These are phyloP conservation scores for Leishmania mexicana DNA, from an alignment of 208 protist genomes.

Conservation along the genomic window DNA sequence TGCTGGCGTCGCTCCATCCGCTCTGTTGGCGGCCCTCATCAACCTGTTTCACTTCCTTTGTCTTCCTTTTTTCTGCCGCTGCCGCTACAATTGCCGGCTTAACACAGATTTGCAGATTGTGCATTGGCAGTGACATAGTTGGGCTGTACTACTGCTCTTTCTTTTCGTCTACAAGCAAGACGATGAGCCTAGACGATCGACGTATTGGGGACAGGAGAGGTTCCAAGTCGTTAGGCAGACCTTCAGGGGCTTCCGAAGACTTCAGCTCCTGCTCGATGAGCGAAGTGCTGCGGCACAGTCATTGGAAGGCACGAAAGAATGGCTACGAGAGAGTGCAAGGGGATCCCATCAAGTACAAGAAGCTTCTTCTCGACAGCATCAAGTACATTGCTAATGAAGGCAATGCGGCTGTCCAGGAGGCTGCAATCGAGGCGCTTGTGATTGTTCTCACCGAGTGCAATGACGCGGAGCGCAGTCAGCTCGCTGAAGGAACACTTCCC, in stretches of 20 bases:
- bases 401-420: constrained; percentile 68
- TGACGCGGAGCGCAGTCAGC: constrained; percentile 38
- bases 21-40: neutral
- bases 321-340: constrained; percentile 58
- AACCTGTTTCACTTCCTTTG: neutral
- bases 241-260: constrained; percentile 37
- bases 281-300: constrained; percentile 54
- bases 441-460: constrained; percentile 45
- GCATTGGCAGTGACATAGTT: neutral
- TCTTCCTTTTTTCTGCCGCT: neutral
- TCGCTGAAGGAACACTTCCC: constrained; percentile 42
- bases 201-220: constrained; percentile 39
- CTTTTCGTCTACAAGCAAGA: neutral
- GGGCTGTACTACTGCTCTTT: neutral
- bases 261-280: constrained; percentile 54
- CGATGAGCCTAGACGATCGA: constrained; percentile 49
- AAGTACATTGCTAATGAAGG: constrained; percentile 44
- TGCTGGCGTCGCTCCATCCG: too few species aligned
- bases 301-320: constrained; percentile 81
- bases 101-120: constrained; percentile 1
- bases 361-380: constrained; percentile 42
- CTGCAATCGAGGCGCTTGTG: constrained; percentile 59
- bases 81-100: neutral
- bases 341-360: constrained; percentile 33
- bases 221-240: constrained; percentile 22